Base-by-base conservation (phyloP, 2,329 filamentous ascomycete genomes). In the Cyclaneusma minus region DNA sequence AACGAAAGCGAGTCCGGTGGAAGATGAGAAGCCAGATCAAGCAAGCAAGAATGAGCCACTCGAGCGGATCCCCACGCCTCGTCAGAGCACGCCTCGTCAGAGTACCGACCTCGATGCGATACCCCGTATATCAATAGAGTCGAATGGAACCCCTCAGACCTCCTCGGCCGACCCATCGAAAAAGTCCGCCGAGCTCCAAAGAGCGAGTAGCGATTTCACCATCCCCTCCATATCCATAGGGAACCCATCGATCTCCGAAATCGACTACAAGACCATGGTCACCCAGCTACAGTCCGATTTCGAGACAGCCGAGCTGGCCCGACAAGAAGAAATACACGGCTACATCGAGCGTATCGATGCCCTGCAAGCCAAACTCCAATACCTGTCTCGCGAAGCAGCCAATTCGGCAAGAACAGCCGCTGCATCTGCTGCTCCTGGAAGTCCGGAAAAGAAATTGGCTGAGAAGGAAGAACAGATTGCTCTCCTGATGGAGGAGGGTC, bases 391-490 rank as follows among this genome's bases (percentile, higher is more conserved):
- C 34, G 79, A 85, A 43, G 75, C 80, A 8, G 69, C 78, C 0
- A 76, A 85, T 16, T 62, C 75, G 1, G 82, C 89, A 2, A 77
- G 74, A 43, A 68, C 71, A 37, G 64, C 72, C 5, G 72, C 69
- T 3, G 55, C 63, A n/a, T 56, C 62, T 13, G 70, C 77, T 1
- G 56, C 66, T 3, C 46, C 67, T 0, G 77, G 77, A 5, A 80
- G 73, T 29, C 30, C 61, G 2, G 80, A 92, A 37, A 81, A 76
- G 48, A 84, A 80, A 44, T 50, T 95, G 9, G 79, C 82, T 1
- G 84, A 92, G 42, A 92, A 84, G 45, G 85, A 95, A 41, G 75
- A 87, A 40, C 81, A 81, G 47, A 91, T 95, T 41, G 82, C 85
- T 3, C 57, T 85, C 24, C 58, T 98, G 8, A 79, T 98, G 62